Conservation (phyloP, 495 filamentous ascomycete genomes). For the Penicillium cosmopolitanum region DNA sequence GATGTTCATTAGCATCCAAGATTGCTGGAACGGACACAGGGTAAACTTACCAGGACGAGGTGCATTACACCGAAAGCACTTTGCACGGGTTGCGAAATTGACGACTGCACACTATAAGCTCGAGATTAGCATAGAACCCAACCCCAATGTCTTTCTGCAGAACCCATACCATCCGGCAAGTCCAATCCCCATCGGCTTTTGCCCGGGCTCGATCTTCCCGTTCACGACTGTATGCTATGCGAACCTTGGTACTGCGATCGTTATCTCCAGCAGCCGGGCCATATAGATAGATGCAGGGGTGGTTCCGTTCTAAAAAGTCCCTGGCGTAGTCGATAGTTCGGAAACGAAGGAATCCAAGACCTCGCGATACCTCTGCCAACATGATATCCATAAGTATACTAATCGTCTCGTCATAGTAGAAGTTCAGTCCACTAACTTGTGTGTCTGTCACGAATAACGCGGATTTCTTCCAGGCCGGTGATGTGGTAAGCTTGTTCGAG, state of each 20-base stretch:
- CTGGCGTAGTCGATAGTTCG: conserved; percentile 60
- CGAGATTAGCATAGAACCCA: conserved; percentile 7
- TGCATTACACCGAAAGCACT: conserved; percentile 76
- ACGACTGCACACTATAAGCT: conserved; percentile 64
- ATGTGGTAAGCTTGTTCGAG: conserved; percentile 61
- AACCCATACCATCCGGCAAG: conserved; percentile 65
- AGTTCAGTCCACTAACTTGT: conserved; percentile 53
- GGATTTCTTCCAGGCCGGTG: conserved; percentile 62
- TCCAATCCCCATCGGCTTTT: conserved; percentile 74
- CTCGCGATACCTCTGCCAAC: conserved; percentile 57
- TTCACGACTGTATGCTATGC: conserved; percentile 61
- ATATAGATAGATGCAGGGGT: conserved; percentile 64
- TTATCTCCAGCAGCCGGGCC: conserved; percentile 49
- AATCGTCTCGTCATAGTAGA: background rate
- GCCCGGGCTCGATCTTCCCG: conserved; percentile 56
- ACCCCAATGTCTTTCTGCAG: background rate
- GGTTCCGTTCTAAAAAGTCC: conserved; percentile 67
- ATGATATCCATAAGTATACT: conserved; percentile 4
- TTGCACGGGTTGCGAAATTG: conserved; percentile 70
- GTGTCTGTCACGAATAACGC: conserved; percentile 67
- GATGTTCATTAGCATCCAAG: conserved; percentile 19
- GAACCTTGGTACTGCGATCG: conserved; percentile 60
- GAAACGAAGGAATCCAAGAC: conserved; percentile 73
- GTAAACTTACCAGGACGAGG: conserved; percentile 65
- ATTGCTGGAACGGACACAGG: background rate